Base-by-base conservation (phyloP, 768 basidiomycete genomes). In the Russula brevipes region DNA sequence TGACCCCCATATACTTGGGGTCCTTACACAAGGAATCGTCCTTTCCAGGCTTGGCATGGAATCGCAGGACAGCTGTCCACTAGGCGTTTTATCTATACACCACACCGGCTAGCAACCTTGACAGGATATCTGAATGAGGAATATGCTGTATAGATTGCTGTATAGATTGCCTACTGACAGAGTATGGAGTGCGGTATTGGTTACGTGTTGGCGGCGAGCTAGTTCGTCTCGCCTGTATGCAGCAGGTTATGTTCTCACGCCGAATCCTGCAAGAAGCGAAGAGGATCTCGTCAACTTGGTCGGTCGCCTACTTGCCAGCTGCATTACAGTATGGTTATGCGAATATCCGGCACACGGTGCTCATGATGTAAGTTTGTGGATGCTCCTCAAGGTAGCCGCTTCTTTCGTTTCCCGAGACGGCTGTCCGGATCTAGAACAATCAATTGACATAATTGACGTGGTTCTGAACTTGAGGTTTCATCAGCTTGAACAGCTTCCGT, bases 401-500 rank as follows among this genome's bases (percentile, higher is more conserved):
- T 64, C 45, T 54, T 39, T 63, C 57, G 53, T 47, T 39, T 46
- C 36, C n/a, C n/a, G 41, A 24, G 47, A 17, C 30, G 6, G 33
- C 44, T 59, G 39, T 36, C 46, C 36, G 41, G 35, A 56, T 56
- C 59, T 45, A 51, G 59, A 60, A 55, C 47, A 51, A 31, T 41
- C 33, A 55, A 31, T 44, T 60, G 58, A 60, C 42, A 64, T 54
- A 51, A 51, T 60, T 60, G 51, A 54, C 17, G 42, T 44, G 63
- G 39, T 59, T 63, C 57, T 55, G 33, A 45, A 38, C 35, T 42
- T 36, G 63, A 59, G 46, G 57, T 35, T 51, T 64, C 53, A 30
- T 58, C 58, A 53, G n/a, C 41, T 54, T 31, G 35, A 51, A 19
- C 53, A 42, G 63, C 58, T 55, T 64, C 63, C 53, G 46, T 64